Evolutionary conservation across 1,284 basidiomycete genomes (phyloP), one percentile per base, ranked within the genome.

Genomic region (Ustilago xerochloae): DNA sequence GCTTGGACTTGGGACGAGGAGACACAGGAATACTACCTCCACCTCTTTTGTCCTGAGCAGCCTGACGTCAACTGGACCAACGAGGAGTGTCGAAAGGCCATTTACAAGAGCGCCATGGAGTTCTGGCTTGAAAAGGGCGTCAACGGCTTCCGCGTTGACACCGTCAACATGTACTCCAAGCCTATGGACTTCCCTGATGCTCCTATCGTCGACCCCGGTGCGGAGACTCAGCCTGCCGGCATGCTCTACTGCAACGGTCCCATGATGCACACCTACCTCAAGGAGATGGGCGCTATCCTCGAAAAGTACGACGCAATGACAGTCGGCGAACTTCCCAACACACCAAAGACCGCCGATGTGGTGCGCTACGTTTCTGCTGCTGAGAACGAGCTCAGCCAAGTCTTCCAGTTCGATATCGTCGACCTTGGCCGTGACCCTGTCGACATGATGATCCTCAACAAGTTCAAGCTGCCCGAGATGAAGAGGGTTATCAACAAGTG

Each of bases 31-130:
- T 93, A 90, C 77, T 92, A 92, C 81, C 88, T 92, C 48, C 91
- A 92, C 84, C 80, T 92, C 8, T 93, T 90, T 83, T 87, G 89
- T 70, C 80, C 86, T 12, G 88, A 90, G 70, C 92, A 92, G 85
- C 92, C 91, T 0, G 92, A 93, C 82, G 85, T 92, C 32, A 92
- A 93, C 84, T 93, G 91, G 91, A 89, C 90, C 43, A 90, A 91
- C 79, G 87, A 87, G 0, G 71, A 63, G n/a, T 62, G 60, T 87
- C 88, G 35, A 89, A 91, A 12, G 85, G 89, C 26, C 43, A 63
- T 92, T 24, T 89, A 87, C 85, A 64, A 76, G 56, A 88, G 89
- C 41, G 85, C 90, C 36, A 90, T 93, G 88, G 84, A 85, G 32
- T 93, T 91, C 84, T 93, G 91, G 91, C 87, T 90, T 24, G 88